Conservation (phyloP, 345 rosid genomes). For the Dipteronia dyeriana region DNA sequence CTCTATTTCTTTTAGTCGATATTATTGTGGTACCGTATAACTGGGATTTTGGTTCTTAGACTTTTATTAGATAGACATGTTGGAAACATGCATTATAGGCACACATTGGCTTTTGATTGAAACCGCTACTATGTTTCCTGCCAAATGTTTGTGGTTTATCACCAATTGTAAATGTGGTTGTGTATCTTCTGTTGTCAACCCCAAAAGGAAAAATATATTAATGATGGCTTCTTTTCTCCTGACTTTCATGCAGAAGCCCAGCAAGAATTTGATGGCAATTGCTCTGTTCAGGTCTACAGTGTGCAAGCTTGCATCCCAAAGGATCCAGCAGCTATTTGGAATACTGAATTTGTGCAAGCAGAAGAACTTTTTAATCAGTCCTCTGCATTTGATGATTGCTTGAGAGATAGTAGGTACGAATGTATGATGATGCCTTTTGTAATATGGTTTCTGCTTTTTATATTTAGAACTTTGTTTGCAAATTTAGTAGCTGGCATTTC, state of each 20-base stretch:
- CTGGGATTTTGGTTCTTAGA: neutral
- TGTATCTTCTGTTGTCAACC: neutral
- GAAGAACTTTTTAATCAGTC: conserved; percentile 81
- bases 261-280: conserved; percentile 64
- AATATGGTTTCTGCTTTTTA: neutral
- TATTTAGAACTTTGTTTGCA: neutral
- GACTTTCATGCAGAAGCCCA: conserved; percentile 62
- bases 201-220: neutral
- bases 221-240: conserved; percentile 9
- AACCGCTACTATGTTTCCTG: neutral
- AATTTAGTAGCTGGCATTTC: neutral
- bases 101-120: neutral
- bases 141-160: neutral
- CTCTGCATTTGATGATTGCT: conserved; percentile 58
- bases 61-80: neutral
- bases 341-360: conserved; percentile 84
- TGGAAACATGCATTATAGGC: neutral
- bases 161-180: neutral
- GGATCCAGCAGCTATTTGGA: conserved; percentile 86
- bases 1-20: neutral
- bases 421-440: conserved; percentile 40
- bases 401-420: conserved; percentile 85
- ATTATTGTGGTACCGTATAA: no score
- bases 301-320: conserved; percentile 81
- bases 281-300: conserved; percentile 77